phyloP scores from a whole-genome alignment of 176 grass and related monocot species.

The Musa schizocarpa region DNA sequence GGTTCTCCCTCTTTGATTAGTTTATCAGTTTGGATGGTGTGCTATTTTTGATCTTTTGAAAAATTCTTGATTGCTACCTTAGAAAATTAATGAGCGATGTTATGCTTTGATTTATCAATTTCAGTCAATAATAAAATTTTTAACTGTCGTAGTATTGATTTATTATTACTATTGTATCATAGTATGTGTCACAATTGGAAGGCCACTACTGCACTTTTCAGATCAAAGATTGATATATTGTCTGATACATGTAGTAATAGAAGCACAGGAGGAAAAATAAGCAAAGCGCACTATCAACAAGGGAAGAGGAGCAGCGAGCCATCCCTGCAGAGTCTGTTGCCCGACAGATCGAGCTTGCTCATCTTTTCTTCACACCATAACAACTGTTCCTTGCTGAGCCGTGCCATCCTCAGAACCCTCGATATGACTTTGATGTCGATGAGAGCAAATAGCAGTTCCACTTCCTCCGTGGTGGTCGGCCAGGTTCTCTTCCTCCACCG shows the following conservation, averaged over 20 bases:
- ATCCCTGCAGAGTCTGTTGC: constrained; percentile 61
- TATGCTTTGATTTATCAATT: no score
- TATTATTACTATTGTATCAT: no score
- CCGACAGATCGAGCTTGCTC: constrained; percentile 83
- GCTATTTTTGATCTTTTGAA: no score
- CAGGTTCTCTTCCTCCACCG: constrained; percentile 70
- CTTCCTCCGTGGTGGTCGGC: constrained; percentile 60
- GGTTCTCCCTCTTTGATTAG: no score
- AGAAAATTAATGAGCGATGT: no score
- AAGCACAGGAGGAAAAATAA: not conserved
- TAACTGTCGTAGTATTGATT: no score
- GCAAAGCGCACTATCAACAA: constrained; percentile 30
- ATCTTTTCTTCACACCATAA: constrained; percentile 99
- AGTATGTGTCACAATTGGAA: no score
- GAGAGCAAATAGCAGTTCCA: constrained; percentile 72
- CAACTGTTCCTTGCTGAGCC: constrained; percentile 86
- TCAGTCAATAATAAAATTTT: no score
- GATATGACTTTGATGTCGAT: constrained; percentile 91
- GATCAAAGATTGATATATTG: no score
- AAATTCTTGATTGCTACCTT: no score
- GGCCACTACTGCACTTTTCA: no score
- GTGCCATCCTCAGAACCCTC: constrained; percentile 66
- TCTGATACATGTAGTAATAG: not conserved
- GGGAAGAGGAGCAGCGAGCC: constrained; percentile 78
- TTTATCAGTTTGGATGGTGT: no score